Evolutionary conservation across 352 stramenopile genomes (phyloP).

Genomic region (Bremia lactucae): DNA sequence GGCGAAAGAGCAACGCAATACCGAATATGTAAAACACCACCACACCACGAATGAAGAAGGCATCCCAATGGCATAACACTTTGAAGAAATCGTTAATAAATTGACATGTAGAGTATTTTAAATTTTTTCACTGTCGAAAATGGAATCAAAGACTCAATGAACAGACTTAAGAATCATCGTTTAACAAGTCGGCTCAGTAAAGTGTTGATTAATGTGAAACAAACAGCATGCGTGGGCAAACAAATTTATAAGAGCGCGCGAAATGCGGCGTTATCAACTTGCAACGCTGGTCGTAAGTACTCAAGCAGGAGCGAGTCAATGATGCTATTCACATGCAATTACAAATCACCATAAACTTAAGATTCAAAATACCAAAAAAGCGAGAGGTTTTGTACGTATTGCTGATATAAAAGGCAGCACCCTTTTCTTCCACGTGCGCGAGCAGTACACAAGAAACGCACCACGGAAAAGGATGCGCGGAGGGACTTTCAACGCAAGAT

Average conservation of each 20-base stretch:
- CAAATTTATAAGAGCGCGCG: conserved; percentile 37
- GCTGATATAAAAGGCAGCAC: conserved; percentile 67
- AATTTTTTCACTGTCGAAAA: conserved; percentile 60
- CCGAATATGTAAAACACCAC: conserved; percentile 61
- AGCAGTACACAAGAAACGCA: conserved; percentile 54
- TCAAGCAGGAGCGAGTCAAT: conserved; percentile 53
- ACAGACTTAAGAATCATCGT: conserved; percentile 66
- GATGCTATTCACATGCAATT: no score
- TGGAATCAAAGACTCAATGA: conserved; percentile 52
- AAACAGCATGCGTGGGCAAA: conserved; percentile 31
- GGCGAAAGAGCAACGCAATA: conserved; percentile 47
- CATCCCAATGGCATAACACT: conserved; percentile 70
- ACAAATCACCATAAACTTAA: no score
- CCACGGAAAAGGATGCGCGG: conserved; percentile 65
- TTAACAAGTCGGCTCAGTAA: conserved; percentile 41
- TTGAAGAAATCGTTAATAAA: no score
- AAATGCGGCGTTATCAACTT: conserved; percentile 58
- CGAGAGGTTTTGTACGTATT: conserved; percentile 39
- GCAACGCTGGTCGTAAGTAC: conserved; percentile 63
- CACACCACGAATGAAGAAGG: conserved; percentile 61
- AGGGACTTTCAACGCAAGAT: conserved; percentile 28
- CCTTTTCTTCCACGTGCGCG: conserved; percentile 71
- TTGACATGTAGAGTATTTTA: no score
- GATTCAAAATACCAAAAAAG: neutral
- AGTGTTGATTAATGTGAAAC: conserved; percentile 40